A percentile compares a stretch with the other conserved stretches of the same genome.
Evolutionary conservation across 208 protist species (phyloP).

Genomic region (Trypanosoma cruzi): DNA sequence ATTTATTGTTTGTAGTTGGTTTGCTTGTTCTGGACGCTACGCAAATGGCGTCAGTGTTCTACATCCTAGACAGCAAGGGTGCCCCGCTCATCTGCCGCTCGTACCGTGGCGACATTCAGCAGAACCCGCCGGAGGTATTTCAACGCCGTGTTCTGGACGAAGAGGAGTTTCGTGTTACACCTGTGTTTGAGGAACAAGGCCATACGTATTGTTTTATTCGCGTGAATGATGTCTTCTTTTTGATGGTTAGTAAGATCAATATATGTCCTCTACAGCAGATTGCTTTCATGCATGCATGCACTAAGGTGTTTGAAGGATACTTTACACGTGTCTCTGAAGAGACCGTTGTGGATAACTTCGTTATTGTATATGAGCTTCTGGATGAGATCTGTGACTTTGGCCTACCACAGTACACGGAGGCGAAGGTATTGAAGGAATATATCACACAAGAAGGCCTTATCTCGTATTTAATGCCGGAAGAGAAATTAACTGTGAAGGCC

Average conservation of each 20-base stretch:
- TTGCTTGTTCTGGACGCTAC: conserved; percentile 16
- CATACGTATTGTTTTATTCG: conserved; percentile 96
- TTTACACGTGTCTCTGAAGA: conserved; percentile 97
- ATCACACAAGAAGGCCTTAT: conserved; percentile 93
- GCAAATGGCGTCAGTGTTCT: conserved; percentile 91
- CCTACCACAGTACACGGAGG: conserved; percentile 97
- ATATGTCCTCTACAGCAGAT: conserved; percentile 94
- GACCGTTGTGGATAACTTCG: conserved; percentile 97
- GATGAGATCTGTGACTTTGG: conserved; percentile 99
- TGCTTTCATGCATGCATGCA: conserved; percentile 94
- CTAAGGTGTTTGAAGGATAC: conserved; percentile 94
- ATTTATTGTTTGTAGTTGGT: conserved; percentile 4
- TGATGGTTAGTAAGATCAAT: conserved; percentile 96
- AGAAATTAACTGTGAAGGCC: conserved; percentile 45
- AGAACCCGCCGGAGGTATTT: conserved; percentile 87
- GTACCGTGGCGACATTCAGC: conserved; percentile 95
- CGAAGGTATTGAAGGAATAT: conserved; percentile 95
- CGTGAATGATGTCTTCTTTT: conserved; percentile 95
- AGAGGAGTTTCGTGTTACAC: conserved; percentile 90
- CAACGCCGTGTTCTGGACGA: conserved; percentile 92
- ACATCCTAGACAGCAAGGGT: conserved; percentile 95
- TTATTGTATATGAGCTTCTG: conserved; percentile 98
- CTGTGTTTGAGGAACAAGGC: conserved; percentile 94
- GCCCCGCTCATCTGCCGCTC: conserved; percentile 95
- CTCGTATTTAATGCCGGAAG: conserved; percentile 39